phyloP scores from a whole-genome alignment of 208 protist genomes.

The Vickermania ingenoplastis region DNA sequence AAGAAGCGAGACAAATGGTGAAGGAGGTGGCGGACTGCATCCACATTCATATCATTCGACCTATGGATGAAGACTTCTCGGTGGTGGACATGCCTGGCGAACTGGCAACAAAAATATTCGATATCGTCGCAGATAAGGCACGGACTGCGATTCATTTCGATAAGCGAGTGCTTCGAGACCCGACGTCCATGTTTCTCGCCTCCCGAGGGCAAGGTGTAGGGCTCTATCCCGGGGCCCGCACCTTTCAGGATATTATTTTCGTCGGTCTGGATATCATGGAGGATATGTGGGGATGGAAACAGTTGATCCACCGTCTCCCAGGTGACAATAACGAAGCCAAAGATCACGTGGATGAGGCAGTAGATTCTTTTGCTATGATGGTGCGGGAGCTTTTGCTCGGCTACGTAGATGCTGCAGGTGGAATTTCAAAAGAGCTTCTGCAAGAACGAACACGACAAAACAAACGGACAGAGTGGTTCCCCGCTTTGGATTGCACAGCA shows the following conservation, averaged over 20 bases:
- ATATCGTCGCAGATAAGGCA: conserved; percentile 41
- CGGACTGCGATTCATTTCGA: conserved; percentile 41
- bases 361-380: conserved; percentile 47
- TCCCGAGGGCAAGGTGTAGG: conserved; percentile 57
- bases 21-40: conserved; percentile 43
- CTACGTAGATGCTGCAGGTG: conserved; percentile 50
- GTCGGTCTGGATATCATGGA: conserved; percentile 65
- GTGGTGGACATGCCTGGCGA: conserved; percentile 60
- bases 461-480: conserved; percentile 63
- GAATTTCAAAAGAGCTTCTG: conserved; percentile 28
- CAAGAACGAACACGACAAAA: conserved; percentile 25
- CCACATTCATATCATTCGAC: conserved; percentile 38
- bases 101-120: conserved; percentile 40
- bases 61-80: conserved; percentile 68
- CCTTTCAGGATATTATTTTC: conserved; percentile 73
- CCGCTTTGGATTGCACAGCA: conserved; percentile 57
- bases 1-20: conserved; percentile 21
- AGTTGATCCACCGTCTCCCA: conserved; percentile 26
- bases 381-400: conserved; percentile 55
- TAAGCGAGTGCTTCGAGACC: conserved; percentile 25
- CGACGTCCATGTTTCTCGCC: conserved; percentile 55
- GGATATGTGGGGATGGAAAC: conserved; percentile 78
- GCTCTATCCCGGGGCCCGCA: conserved; percentile 27
- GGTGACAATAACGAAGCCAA: conserved; percentile 59
- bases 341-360: conserved; percentile 50